Percentiles rank a stretch among this genome's conserved stretches.
phyloP scores from a whole-genome alignment of 1,284 basidiomycete species.

The Tilletia horrida region DNA sequence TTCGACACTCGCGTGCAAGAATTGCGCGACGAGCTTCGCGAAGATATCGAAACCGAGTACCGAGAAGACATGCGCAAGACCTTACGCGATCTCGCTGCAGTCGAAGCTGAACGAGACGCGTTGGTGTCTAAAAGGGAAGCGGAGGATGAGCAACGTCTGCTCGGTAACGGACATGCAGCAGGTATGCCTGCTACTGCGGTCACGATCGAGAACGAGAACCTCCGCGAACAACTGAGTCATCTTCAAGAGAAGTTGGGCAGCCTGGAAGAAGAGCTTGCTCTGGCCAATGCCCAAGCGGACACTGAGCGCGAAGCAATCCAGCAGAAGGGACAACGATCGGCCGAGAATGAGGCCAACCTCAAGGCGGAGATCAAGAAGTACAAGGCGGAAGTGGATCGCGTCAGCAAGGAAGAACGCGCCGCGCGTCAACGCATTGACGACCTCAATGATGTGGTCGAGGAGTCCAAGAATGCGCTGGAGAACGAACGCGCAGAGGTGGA shows the following conservation, averaged over 20 bases:
- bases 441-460: conserved; percentile 79
- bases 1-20: conserved; percentile 34
- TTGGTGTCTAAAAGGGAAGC: conserved; percentile 67
- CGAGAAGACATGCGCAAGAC: conserved; percentile 71
- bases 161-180: conserved; percentile 24
- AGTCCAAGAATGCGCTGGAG: conserved; percentile 83
- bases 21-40: conserved; percentile 50
- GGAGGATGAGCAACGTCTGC: conserved; percentile 46
- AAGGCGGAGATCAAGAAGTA: conserved; percentile 42
- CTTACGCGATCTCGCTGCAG: conserved; percentile 63
- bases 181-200: conserved; percentile 52
- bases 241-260: conserved; percentile 71
- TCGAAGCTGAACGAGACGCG: conserved; percentile 70
- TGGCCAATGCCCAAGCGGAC: conserved; percentile 69
- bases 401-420: conserved; percentile 62
- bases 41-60: conserved; percentile 49
- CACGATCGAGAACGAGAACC: conserved; percentile 87
- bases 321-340: conserved; percentile 62
- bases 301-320: conserved; percentile 66
- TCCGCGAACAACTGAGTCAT: conserved; percentile 81
- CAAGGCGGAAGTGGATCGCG: conserved; percentile 66
- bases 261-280: conserved; percentile 82
- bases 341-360: conserved; percentile 64
- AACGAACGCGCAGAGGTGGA: conserved; percentile 89
- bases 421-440: conserved; percentile 51